Evolutionary conservation across 2,329 filamentous ascomycete species (phyloP).

Genomic region (Cryoendolithus antarcticus): DNA sequence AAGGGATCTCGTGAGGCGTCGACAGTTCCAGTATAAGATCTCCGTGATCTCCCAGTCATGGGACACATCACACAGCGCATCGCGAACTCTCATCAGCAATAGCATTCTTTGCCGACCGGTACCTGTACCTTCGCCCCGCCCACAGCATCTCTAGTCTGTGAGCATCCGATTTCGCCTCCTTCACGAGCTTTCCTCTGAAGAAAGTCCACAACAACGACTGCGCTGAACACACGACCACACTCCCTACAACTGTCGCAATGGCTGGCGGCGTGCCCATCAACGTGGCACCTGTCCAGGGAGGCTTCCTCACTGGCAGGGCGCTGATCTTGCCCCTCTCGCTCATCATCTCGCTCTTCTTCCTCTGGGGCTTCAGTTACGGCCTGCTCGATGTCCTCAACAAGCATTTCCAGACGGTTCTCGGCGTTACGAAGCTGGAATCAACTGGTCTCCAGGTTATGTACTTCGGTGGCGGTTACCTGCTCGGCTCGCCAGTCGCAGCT

Average conservation of each 20-base stretch:
- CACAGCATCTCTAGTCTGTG: background rate
- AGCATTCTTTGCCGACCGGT: slow-evolving; percentile 1
- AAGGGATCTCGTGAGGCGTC: background rate
- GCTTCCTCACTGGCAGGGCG: slow-evolving; percentile 32
- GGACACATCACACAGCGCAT: slow-evolving; percentile 1
- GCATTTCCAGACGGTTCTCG: slow-evolving; percentile 25
- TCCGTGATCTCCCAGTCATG: slow-evolving; percentile 3
- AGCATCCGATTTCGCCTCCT: background rate
- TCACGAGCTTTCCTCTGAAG: background rate
- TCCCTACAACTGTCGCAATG: slow-evolving; percentile 19
- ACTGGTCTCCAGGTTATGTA: slow-evolving; percentile 33
- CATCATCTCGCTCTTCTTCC: slow-evolving; percentile 37
- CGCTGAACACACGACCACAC: background rate
- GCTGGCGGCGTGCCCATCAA: slow-evolving; percentile 30
- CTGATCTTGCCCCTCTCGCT: slow-evolving; percentile 38
- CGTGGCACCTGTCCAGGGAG: slow-evolving; percentile 25
- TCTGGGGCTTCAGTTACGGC: slow-evolving; percentile 28
- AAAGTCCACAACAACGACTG: slow-evolving; percentile 1
- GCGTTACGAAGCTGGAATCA: slow-evolving; percentile 28
- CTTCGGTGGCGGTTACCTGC: slow-evolving; percentile 31
- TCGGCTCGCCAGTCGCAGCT: slow-evolving; percentile 30
- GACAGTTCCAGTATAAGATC: slow-evolving; percentile 5
- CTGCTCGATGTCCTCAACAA: slow-evolving; percentile 26
- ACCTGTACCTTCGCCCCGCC: slow-evolving; percentile 2
- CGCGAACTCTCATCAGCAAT: slow-evolving; percentile 2